Base-by-base conservation (phyloP, 2,329 filamentous ascomycete genomes). In the Cladosporium sp. region DNA sequence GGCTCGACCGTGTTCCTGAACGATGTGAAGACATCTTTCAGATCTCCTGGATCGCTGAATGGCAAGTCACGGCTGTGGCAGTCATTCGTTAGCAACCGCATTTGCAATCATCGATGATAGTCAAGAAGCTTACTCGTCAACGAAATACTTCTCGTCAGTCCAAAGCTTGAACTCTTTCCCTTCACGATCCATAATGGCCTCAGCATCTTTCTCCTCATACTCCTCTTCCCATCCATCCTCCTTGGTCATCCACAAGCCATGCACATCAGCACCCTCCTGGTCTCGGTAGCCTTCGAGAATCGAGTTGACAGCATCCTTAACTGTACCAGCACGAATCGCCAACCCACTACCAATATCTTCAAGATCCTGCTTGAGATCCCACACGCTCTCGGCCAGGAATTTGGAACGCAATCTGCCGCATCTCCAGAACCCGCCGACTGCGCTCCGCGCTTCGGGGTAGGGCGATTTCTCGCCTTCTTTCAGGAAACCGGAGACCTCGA, bases 401-500 rank as follows among this genome's bases (percentile, higher is more conserved):
- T 81, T 85, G 48, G 81, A 80, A 30, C 88, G 78, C 59, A 86
- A 80, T 4, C 80, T 82, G 2, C 87, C 86, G 59, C 85, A 89
- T 62, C 86, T 75, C 83, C 84, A 89, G 62, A 87, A 86, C 1
- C 75, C 72, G 11, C 77, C 84, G 3, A 85, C 69, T n/a, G 73
- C 65, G 58, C 84, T 87, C 51, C 78, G 75, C 3, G 86, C 85
- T 59, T 83, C 79, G 0, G 82, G 82, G 55, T 86, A 90, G 0
- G 87, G 87, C 6, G 77, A 85, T 42, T 72, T 68, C 59, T 9
- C 73, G 69, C 39, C 76, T 64, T 39, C 60, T 12, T 69, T 67
- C n/a, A 91, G 68, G 59, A 92, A 87, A 1, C 88, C 88, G 0
- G 84, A 86, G 1, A 87, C 73, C 62, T 92, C 86, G 18, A 91